Evolutionary conservation across 192 early-diverging fungal species (phyloP).

Genomic region (Rhizophlyctis rosea): DNA sequence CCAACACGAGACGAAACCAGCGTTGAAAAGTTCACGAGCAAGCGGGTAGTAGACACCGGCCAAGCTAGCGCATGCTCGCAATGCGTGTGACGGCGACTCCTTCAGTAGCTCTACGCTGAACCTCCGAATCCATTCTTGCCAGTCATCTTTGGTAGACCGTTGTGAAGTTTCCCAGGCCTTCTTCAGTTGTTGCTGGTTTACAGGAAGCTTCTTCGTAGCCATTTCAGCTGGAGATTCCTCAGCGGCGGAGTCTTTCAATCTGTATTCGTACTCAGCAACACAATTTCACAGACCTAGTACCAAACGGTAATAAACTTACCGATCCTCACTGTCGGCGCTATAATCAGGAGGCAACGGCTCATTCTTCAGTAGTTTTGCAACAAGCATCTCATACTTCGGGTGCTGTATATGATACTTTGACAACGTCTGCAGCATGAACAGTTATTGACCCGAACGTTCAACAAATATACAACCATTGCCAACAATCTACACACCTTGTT

Average conservation of each 20-base stretch:
- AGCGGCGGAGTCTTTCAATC: constrained; percentile 4
- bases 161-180: constrained; percentile 86
- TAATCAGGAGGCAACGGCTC: constrained; percentile 72
- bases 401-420: constrained; percentile 63
- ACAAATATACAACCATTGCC: too few species aligned
- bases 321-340: constrained; percentile 42
- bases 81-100: constrained; percentile 94
- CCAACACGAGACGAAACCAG: constrained; percentile 97
- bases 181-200: constrained; percentile 82
- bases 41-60: constrained; percentile 77
- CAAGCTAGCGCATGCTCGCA: constrained; percentile 84
- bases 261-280: constrained; percentile 28
- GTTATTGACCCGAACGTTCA: too few species aligned
- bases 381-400: constrained; percentile 70
- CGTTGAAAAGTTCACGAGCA: constrained; percentile 90
- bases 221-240: constrained; percentile 40
- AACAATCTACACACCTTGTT: constrained; percentile 54
- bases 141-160: constrained; percentile 86
- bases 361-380: constrained; percentile 68
- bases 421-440: constrained; percentile 38
- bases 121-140: constrained; percentile 91
- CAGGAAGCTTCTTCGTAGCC: constrained; percentile 68
- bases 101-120: constrained; percentile 89
- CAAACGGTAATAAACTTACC: constrained; percentile 14
- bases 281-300: background rate